phyloP scores from a whole-genome alignment of 2,329 filamentous ascomycete species.

The Colletotrichum australisinense region DNA sequence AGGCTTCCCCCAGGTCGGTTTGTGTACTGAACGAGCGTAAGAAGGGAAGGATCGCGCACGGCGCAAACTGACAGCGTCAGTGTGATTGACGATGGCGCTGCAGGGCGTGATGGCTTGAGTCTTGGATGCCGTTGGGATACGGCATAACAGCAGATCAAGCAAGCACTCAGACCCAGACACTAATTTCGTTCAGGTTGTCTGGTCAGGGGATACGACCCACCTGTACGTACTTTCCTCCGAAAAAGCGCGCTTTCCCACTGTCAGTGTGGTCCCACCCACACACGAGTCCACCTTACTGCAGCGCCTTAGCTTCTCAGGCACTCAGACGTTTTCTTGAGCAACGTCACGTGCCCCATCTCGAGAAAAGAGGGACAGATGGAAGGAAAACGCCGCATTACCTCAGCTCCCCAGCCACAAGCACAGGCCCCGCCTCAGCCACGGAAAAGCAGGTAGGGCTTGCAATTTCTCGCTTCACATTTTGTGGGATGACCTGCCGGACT shows the following conservation, averaged over 20 bases:
- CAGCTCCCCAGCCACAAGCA: constrained; percentile 9
- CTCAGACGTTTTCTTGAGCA: not conserved
- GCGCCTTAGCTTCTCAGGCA: not conserved
- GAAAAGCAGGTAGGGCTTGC: constrained; percentile 25
- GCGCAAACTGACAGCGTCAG: constrained; percentile 36
- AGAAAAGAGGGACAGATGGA: not conserved
- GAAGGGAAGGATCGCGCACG: constrained; percentile 34
- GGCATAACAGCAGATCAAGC: constrained; percentile 34
- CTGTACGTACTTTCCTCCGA: constrained; percentile 16
- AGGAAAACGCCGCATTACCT: not conserved
- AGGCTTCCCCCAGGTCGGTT: not conserved
- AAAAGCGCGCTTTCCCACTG: constrained; percentile 15
- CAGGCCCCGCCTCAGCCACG: constrained; percentile 4
- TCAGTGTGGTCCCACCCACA: not conserved
- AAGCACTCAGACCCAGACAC: constrained; percentile 20
- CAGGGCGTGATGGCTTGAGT: constrained; percentile 22
- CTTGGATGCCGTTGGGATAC: constrained; percentile 10
- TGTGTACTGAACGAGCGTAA: constrained; percentile 29
- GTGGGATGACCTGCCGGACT: constrained; percentile 19
- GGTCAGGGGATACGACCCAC: constrained; percentile 24
- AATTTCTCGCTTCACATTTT: constrained; percentile 35
- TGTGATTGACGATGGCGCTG: constrained; percentile 31
- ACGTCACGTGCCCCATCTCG: not conserved
- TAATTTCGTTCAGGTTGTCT: constrained; percentile 34
- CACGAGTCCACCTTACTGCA: not conserved